A percentile compares a stretch with the other conserved stretches of the same genome.
Evolutionary conservation across 2,329 filamentous ascomycete species (phyloP).

Genomic region (Sporothrix sp.): DNA sequence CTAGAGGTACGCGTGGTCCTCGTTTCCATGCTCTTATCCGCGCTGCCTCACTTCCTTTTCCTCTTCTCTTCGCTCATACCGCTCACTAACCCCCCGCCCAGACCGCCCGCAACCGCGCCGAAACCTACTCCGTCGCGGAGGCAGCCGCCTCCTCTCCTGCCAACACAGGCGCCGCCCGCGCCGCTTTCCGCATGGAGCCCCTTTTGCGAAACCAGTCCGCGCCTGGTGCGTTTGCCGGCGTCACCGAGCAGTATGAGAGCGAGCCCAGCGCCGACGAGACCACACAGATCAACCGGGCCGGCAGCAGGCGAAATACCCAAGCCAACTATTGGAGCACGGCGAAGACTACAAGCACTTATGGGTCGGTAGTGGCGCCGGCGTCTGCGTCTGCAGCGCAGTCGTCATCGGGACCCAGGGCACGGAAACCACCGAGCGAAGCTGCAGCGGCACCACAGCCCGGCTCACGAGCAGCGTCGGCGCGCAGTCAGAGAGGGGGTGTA

Average conservation of each 20-base stretch:
- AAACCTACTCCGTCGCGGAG: slow-evolving; percentile 13
- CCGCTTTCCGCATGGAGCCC: slow-evolving; percentile 14
- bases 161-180: slow-evolving; percentile 6
- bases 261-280: slow-evolving; percentile 16
- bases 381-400: not conserved
- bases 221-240: slow-evolving; percentile 13
- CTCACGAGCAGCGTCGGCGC: not conserved
- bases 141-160: slow-evolving; percentile 11
- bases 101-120: slow-evolving; percentile 24
- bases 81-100: slow-evolving; percentile 7
- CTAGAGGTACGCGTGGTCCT: slow-evolving; percentile 21
- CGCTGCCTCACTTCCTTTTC: not conserved
- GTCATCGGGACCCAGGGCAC: not conserved
- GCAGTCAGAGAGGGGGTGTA: not conserved
- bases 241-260: slow-evolving; percentile 14
- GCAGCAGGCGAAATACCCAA: slow-evolving; percentile 12
- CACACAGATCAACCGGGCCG: slow-evolving; percentile 16
- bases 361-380: not conserved
- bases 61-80: not conserved
- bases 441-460: not conserved
- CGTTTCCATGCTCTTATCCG: not conserved
- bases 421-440: not conserved
- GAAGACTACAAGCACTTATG: slow-evolving; percentile 10
- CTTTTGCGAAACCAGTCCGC: slow-evolving; percentile 16
- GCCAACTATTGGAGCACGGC: slow-evolving; percentile 21